Conservation (phyloP, 352 stramenopile species). For the Globisporangium orthogonon region DNA sequence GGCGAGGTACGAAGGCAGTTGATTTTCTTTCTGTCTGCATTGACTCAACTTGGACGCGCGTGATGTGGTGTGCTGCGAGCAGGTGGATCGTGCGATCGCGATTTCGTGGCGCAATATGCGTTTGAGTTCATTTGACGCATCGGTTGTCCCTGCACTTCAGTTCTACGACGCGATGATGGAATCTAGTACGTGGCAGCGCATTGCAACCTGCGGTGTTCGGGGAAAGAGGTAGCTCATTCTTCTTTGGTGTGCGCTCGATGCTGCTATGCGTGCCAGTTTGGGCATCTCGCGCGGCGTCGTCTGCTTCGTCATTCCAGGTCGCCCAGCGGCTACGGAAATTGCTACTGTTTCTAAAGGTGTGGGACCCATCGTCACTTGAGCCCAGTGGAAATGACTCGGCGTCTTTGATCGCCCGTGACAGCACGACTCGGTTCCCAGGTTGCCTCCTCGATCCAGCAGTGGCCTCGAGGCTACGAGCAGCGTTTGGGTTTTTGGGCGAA, state of each 20-base stretch:
- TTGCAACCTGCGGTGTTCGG: background rate
- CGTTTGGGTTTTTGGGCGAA: constrained; percentile 28
- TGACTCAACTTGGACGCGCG: background rate
- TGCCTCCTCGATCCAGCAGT: constrained; percentile 17
- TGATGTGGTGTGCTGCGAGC: background rate
- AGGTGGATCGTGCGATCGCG: constrained; percentile 37
- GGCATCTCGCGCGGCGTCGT: constrained; percentile 10
- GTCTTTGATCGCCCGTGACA: constrained; percentile 24
- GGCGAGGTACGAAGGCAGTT: constrained; percentile 25
- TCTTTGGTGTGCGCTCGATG: background rate
- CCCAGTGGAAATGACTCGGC: constrained; percentile 8
- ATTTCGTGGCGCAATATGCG: constrained; percentile 45
- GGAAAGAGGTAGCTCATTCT: background rate
- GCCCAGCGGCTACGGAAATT: constrained; percentile 44
- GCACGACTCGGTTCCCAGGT: constrained; percentile 29
- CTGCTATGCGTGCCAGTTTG: constrained; percentile 17
- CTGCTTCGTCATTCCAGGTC: constrained; percentile 25
- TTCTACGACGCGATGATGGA: constrained; percentile 43
- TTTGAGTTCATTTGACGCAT: constrained; percentile 28
- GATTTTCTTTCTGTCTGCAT: background rate
- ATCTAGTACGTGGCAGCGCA: constrained; percentile 14
- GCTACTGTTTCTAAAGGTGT: constrained; percentile 48
- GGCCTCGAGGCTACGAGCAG: constrained; percentile 17
- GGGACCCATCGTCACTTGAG: constrained; percentile 33
- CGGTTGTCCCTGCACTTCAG: constrained; percentile 25